A percentile compares a stretch with the other conserved stretches of the same genome.
phyloP scores from a whole-genome alignment of 148 eudicot genomes.

The Silene conica region DNA sequence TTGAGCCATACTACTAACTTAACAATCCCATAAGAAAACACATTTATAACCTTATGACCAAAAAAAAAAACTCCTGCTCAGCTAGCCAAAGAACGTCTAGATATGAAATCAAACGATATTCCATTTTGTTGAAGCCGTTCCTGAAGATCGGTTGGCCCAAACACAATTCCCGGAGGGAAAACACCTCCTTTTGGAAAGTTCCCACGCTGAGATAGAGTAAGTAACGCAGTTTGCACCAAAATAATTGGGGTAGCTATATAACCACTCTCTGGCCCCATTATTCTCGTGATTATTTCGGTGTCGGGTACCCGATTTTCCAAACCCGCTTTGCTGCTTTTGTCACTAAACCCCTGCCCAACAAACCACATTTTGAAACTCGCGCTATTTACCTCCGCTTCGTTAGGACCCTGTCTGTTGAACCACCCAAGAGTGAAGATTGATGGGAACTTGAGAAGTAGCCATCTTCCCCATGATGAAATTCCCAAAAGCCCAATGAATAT shows the following conservation, averaged over 20 bases:
- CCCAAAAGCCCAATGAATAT: constrained; percentile 59
- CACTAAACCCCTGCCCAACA: constrained; percentile 65
- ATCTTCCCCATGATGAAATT: constrained; percentile 52
- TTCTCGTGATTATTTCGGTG: constrained; percentile 69
- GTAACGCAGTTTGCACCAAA: constrained; percentile 69
- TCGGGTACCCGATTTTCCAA: constrained; percentile 41
- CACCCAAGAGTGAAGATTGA: constrained; percentile 72
- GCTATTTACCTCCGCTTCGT: constrained; percentile 73
- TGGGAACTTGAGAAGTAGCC: constrained; percentile 72
- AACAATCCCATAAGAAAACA: not conserved
- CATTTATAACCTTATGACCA: not conserved
- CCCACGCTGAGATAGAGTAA: constrained; percentile 47
- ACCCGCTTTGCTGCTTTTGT: constrained; percentile 24
- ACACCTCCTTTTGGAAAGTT: constrained; percentile 85
- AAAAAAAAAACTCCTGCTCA: constrained; percentile 1
- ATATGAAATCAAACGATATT: constrained; percentile 73
- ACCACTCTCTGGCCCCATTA: constrained; percentile 88
- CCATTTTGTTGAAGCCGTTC: constrained; percentile 74
- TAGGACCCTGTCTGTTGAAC: constrained; percentile 72
- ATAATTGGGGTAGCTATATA: constrained; percentile 71
- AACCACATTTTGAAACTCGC: constrained; percentile 95
- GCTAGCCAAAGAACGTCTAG: constrained; percentile 40
- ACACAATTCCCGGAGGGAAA: constrained; percentile 69
- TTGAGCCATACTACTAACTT: not conserved
- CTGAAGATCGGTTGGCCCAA: constrained; percentile 81